phyloP scores from a whole-genome alignment of 176 grass and related monocot genomes.

The Areca catechu region DNA sequence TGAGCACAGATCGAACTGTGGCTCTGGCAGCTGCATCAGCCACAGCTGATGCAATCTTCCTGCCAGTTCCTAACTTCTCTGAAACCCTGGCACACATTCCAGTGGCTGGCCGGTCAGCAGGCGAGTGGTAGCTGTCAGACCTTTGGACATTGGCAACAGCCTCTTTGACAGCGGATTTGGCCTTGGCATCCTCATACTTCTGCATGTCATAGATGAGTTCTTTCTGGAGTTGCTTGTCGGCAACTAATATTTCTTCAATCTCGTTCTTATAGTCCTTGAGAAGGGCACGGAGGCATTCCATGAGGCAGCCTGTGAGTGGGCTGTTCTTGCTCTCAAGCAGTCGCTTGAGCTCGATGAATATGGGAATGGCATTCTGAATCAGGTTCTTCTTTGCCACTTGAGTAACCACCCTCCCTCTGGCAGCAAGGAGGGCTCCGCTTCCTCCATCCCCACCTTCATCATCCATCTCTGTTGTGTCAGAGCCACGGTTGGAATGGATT shows the following conservation, averaged over 20 bases:
- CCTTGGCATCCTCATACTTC: constrained; percentile 51
- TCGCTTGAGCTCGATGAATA: constrained; percentile 88
- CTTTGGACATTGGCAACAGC: constrained; percentile 26
- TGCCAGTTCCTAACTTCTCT: constrained; percentile 6
- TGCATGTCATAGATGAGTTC: constrained; percentile 94
- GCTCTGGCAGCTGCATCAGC: constrained; percentile 34
- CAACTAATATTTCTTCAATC: constrained; percentile 88
- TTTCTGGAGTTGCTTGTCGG: constrained; percentile 82
- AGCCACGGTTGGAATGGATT: constrained; percentile 61
- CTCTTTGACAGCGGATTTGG: constrained; percentile 17
- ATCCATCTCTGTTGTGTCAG: constrained; percentile 59
- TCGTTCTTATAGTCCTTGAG: constrained; percentile 95
- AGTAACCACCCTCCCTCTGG: constrained; percentile 73
- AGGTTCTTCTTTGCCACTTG: constrained; percentile 94
- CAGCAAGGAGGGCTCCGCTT: constrained; percentile 23
- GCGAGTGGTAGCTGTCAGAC: not conserved
- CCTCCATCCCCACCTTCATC: constrained; percentile 43
- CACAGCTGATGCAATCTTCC: constrained; percentile 3
- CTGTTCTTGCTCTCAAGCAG: constrained; percentile 84
- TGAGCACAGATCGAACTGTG: constrained; percentile 47
- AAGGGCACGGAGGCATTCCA: constrained; percentile 70
- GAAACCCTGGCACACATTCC: not conserved
- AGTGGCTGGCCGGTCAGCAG: not conserved
- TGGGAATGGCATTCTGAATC: constrained; percentile 81
- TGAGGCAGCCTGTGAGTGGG: constrained; percentile 69